Evolutionary conservation across 495 filamentous ascomycete species (phyloP).

Genomic region (Collariella sp.): DNA sequence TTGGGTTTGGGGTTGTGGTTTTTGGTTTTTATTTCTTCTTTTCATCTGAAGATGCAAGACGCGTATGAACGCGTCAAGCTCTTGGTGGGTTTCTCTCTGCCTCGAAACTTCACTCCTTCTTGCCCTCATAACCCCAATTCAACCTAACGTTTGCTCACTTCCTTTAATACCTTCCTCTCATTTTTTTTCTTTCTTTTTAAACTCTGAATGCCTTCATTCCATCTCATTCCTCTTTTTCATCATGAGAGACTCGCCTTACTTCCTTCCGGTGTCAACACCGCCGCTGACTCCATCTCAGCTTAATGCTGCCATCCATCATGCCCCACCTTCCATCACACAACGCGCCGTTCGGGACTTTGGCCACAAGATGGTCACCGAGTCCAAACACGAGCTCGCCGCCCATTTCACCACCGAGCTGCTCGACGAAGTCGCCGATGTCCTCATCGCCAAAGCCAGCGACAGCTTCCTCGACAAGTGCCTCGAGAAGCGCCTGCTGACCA

Average conservation of each 20-base stretch:
- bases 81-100: background rate
- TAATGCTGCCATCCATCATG: slow-evolving; percentile 40
- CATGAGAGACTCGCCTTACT: background rate
- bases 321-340: slow-evolving; percentile 28
- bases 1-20: background rate
- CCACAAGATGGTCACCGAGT: slow-evolving; percentile 35
- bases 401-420: slow-evolving; percentile 30
- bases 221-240: background rate
- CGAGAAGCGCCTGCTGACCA: slow-evolving; percentile 37
- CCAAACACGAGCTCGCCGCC: slow-evolving; percentile 31
- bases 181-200: background rate
- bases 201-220: background rate
- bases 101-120: too few relatives aligned
- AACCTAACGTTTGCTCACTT: too few relatives aligned
- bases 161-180: background rate
- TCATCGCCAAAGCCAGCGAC: slow-evolving; percentile 37
- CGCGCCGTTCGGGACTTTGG: slow-evolving; percentile 40
- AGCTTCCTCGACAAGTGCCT: slow-evolving; percentile 40
- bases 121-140: too few relatives aligned
- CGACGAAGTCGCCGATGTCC: slow-evolving; percentile 32
- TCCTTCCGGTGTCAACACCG: background rate
- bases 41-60: background rate
- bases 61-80: background rate
- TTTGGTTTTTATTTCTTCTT: background rate
- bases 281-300: slow-evolving; percentile 26